Evolutionary conservation across 1,284 basidiomycete species (phyloP), one percentile per base, ranked within the genome.

Genomic region (Irpex lacteus): DNA sequence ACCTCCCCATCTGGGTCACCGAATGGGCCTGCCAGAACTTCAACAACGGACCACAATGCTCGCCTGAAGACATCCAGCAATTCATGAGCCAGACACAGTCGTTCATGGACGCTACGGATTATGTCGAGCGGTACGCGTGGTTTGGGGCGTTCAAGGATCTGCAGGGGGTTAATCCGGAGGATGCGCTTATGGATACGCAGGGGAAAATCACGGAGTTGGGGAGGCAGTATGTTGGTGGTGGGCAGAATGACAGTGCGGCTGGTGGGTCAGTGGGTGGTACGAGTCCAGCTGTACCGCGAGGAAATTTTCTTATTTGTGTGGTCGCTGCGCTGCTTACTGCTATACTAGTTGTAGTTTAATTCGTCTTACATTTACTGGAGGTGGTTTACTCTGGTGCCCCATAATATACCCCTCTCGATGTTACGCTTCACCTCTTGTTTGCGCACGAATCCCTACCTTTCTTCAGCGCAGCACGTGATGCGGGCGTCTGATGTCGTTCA

Each of bases 71-170:
- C 60, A 73, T 80, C 55, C 66, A 74, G n/a, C 60, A 72, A 26
- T 79, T 81, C 68, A 75, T 81, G 76, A 77, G 80, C 64, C 70
- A 73, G 5, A 79, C 79, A 4, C 75, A 78, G 62, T 64, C 70
- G 7, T 82, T 76, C 70, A 78, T 82, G 77, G 78, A 82, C 56
- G 66, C 60, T 15, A 76, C 78, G 1, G 67, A 70, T 19, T 82
- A 78, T 76, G 75, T 82, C 13, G 80, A 82, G 65, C 74, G 80
- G 8, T 81, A 81, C 65, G 74, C 79, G n/a, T 82, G 79, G 79
- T 82, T 80, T 63, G 81, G 80, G 5, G 79, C 78, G 9, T 80
- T 80, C 76, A 68, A 70, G 50, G 67, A 75, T 60, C 58, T 77
- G 60, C 70, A 74, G 54, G 75, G 74, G 15, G 74, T 77, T 4